phyloP scores from a whole-genome alignment of 176 grass and related monocot species.

The Otatea glauca region DNA sequence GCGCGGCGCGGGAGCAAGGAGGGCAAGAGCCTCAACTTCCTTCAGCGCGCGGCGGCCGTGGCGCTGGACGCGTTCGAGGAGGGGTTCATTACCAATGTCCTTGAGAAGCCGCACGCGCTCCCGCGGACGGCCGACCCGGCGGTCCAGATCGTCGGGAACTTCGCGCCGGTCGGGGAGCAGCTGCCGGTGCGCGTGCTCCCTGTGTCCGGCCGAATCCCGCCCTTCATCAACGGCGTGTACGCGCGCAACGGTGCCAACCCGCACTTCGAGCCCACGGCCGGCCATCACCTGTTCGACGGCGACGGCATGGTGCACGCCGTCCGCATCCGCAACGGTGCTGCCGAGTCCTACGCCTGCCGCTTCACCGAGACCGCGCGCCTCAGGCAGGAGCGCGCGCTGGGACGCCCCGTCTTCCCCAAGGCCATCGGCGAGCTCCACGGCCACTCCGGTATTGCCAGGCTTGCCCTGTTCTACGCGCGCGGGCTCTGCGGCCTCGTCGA shows the following conservation, averaged over 20 bases:
- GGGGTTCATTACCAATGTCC: conserved; percentile 51
- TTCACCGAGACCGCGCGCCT: conserved; percentile 74
- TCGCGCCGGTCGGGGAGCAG: conserved; percentile 69
- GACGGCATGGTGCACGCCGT: conserved; percentile 95
- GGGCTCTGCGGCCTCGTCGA: conserved; percentile 65
- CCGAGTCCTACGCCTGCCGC: conserved; percentile 76
- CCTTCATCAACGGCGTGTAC: conserved; percentile 74
- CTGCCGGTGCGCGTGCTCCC: conserved; percentile 40
- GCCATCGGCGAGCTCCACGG: conserved; percentile 95
- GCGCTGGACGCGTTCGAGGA: conserved; percentile 67
- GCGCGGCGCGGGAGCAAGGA: neutral
- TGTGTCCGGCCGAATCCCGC: conserved; percentile 63
- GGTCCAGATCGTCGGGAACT: conserved; percentile 83
- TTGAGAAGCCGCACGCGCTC: conserved; percentile 59
- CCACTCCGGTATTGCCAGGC: conserved; percentile 70
- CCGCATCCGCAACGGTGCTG: conserved; percentile 56
- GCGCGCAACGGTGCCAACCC: conserved; percentile 92
- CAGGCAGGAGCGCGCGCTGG: conserved; percentile 51
- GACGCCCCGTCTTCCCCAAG: conserved; percentile 73
- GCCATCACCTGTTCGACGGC: conserved; percentile 93
- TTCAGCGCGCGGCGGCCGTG: conserved; percentile 60
- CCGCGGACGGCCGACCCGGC: conserved; percentile 62
- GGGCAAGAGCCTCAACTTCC: conserved; percentile 19
- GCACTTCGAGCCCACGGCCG: conserved; percentile 53
- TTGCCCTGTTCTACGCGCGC: conserved; percentile 75